phyloP scores from a whole-genome alignment of 73 alveolate genomes.

The Symbiodinium pilosum region DNA sequence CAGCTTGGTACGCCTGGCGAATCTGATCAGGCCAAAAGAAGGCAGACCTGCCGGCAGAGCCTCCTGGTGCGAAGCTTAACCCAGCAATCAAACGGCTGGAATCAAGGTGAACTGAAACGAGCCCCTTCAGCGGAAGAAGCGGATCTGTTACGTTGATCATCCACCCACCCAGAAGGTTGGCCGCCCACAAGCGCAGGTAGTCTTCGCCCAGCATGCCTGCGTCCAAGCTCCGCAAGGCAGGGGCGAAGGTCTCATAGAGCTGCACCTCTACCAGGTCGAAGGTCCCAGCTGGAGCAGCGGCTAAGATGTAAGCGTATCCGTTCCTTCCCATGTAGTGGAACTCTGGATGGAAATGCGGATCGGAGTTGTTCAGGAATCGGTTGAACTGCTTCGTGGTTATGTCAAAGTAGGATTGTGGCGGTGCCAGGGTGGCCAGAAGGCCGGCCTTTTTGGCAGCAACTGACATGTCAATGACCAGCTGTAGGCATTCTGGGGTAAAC shows the following conservation, averaged over 20 bases:
- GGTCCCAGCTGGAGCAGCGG: constrained; percentile 3
- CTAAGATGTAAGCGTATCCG: not conserved
- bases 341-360: not conserved
- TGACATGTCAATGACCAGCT: not conserved
- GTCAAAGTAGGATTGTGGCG: constrained; percentile 30
- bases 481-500: not conserved
- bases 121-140: not conserved
- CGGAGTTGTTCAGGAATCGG: not conserved
- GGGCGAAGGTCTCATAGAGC: not conserved
- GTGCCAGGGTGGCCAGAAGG: not conserved
- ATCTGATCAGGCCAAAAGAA: constrained; percentile 1
- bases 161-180: not conserved
- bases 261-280: constrained; percentile 4
- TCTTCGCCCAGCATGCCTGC: not conserved
- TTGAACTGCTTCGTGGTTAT: not conserved
- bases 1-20: not conserved
- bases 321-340: constrained; percentile 22
- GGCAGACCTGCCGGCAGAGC: not conserved
- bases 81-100: not conserved
- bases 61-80: not conserved
- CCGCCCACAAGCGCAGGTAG: not conserved
- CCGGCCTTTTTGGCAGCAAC: constrained; percentile 2
- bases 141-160: not conserved
- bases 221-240: not conserved
- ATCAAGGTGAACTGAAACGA: not conserved